These are phyloP conservation scores for Echites panduratus DNA, from an alignment of 257 asterid species.

Conservation along the genomic window DNA sequence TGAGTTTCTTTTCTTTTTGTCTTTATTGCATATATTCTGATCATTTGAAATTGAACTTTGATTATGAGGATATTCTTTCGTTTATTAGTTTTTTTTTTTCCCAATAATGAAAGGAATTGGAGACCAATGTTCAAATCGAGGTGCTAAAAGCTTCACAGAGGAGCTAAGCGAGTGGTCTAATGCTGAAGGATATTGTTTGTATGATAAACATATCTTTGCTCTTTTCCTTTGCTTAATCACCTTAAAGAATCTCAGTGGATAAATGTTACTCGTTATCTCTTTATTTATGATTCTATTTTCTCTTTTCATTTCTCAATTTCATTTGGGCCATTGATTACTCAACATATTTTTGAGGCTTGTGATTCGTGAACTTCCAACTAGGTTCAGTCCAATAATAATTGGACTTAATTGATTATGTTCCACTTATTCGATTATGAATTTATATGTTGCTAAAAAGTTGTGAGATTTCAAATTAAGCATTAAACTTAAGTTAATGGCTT, in stretches of 20 bases:
- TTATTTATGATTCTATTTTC: not conserved
- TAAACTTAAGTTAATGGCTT: not conserved
- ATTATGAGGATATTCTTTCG: no score
- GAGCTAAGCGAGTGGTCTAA: conserved; percentile 61
- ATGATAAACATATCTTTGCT: conserved; percentile 3
- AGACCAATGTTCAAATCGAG: conserved; percentile 80
- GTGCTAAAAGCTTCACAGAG: conserved; percentile 63
- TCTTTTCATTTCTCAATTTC: no score
- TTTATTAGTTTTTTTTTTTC: conserved; percentile 8
- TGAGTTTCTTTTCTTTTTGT: not conserved
- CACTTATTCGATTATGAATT: not conserved
- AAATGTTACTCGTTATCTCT: not conserved
- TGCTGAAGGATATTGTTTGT: conserved; percentile 78
- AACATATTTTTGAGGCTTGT: not conserved
- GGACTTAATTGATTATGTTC: not conserved
- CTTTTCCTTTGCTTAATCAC: not conserved
- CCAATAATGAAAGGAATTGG: conserved; percentile 58
- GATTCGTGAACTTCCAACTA: not conserved
- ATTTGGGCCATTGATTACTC: not conserved
- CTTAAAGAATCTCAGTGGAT: not conserved
- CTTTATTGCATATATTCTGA: not conserved
- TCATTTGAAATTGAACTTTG: no score
- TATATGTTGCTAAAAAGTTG: not conserved
- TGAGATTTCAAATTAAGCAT: not conserved
- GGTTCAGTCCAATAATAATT: not conserved